phyloP scores from a whole-genome alignment of 1,284 basidiomycete species.

The Sporisorium reilianum region DNA sequence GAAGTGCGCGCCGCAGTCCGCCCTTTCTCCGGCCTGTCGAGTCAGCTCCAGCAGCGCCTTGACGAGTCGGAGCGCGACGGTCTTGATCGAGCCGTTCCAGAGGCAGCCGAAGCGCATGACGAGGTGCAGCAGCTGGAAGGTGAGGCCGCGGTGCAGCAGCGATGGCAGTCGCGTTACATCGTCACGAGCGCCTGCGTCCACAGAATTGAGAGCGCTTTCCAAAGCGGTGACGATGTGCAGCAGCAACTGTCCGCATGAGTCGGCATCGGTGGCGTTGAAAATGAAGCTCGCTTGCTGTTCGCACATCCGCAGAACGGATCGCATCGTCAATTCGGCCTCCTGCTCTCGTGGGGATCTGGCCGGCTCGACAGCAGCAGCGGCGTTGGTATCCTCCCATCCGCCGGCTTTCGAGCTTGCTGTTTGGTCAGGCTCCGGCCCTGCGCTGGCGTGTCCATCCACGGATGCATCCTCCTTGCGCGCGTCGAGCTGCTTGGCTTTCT shows the following conservation, averaged over 20 bases:
- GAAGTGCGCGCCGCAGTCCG: constrained; percentile 18
- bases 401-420: neutral
- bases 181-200: neutral
- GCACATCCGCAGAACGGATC: constrained; percentile 38
- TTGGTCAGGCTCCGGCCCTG: neutral
- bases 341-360: neutral
- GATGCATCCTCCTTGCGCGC: neutral
- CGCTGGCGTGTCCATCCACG: neutral
- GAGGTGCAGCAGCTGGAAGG: constrained; percentile 33
- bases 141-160: constrained; percentile 9
- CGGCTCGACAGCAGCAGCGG: neutral
- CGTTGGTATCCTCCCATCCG: neutral
- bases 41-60: constrained; percentile 26
- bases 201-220: constrained; percentile 2
- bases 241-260: constrained; percentile 34
- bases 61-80: constrained; percentile 20
- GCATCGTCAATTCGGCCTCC: constrained; percentile 24
- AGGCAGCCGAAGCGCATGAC: constrained; percentile 43
- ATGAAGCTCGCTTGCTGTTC: constrained; percentile 40
- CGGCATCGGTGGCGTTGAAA: constrained; percentile 46
- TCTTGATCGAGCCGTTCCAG: constrained; percentile 33
- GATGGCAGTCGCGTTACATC: neutral
- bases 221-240: constrained; percentile 25
- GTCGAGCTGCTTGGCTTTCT: constrained; percentile 4
- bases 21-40: constrained; percentile 15